Evolutionary conservation across 2,329 filamentous ascomycete species (phyloP), one percentile per base, ranked within the genome.

Genomic region (Cladophialophora yegresii): DNA sequence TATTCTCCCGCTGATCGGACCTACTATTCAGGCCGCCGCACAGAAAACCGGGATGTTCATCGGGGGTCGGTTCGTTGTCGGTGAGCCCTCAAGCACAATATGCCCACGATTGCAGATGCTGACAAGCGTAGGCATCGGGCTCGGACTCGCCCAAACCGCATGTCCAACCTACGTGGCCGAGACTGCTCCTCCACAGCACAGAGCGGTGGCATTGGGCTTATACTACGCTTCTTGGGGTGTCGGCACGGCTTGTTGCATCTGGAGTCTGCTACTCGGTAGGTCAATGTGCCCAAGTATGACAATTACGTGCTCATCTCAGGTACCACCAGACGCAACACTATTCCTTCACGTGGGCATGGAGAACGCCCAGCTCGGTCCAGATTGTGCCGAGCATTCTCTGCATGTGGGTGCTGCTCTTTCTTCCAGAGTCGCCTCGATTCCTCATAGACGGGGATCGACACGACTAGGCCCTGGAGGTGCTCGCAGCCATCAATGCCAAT

Each of bases 361-460:
- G 82, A 53, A 76, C 85, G 20, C 85, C 84, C 0, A 82, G 81
- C 1, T 75, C 85, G 3, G 71, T 84, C 1, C 85, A 87, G 71
- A 79, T 80, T 50, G 64, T 81, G 4, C 81, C 79, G 12, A 80
- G 80, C 13, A 64, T 79, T 13, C 71, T 77, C 72, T 78, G 83
- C 66, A 76, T 84, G 20, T 61, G 74, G 9, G 78, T 81, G 59
- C 73, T 82, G 57, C 78, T 76, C 67, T 81, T 84, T 57, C 78
- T 85, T 4, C 85, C 86, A 0, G 87, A 89, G 67, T 85, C 81
- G 0, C 86, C 86, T 1, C 80, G 86, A 43, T 88, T 82, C 81
- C 73, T 87, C 30, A 78, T 87, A 2, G 72, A 77, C 40, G 69
- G 79, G 20, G 80, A 77, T 16, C 72, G 74, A 3, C 73, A 75